Evolutionary conservation across 1,284 basidiomycete species (phyloP), one percentile per base, ranked within the genome.

Genomic region (Xerocomus minutiporus): DNA sequence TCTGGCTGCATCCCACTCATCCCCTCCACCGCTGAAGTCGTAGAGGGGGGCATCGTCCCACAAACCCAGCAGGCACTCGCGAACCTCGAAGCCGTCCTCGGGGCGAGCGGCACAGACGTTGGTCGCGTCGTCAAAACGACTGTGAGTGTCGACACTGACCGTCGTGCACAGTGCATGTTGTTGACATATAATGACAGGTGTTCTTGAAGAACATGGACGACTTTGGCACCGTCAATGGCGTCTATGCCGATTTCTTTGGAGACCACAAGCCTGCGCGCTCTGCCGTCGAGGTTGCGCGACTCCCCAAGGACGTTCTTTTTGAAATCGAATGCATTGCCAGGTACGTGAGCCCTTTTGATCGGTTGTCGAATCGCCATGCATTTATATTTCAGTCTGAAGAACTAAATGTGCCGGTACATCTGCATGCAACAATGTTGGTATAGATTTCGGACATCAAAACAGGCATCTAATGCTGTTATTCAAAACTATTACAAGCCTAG

Each of bases 151-250:
- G 31, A 32, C 31, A 20, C 2, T 12, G 8, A 12, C 31, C 11
- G 31, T 12, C 31, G 9, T 32, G 31, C 31, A 9, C 31, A 20
- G 20, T 20, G 20, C 1, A 8, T 12, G 9, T 32, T 0, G 4
- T 12, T 13, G 25, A 42, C 25, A n/a, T 8, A 6, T 4, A 12
- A 31, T 8, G 31, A 12, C 56, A 92, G 86, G 88, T 97, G 44
- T 98, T 97, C 77, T 73, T 98, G 66, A 93, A 96, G 71, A 76
- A 82, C 61, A 96, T 98, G 93, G 78, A 89, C 65, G 90, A 98
- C 72, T 97, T 97, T 71, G 84, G 69, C 12, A 76, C 80, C 50
- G 86, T 97, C 69, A 99, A 98, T 70, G 77, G 71, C 6, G 74
- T 88, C 49, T 94, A 94, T 69, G 80, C 80, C 43, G 75, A 79